Conservation (phyloP, 1,284 basidiomycete genomes). For the Cryptococcus maquisensis region DNA sequence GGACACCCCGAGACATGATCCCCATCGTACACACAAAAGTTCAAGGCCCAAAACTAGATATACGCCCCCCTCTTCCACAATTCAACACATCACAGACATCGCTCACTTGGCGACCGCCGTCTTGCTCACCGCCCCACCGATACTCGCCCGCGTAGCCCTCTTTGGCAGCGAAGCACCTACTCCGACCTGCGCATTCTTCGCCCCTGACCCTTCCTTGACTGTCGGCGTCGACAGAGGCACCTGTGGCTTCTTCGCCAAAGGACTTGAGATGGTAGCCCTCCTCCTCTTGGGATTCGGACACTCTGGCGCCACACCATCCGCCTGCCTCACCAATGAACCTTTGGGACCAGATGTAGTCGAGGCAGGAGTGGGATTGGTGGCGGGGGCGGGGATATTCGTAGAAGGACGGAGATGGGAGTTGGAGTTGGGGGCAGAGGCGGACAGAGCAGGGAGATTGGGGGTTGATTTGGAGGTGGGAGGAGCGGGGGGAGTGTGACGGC, state of each 20-base stretch:
- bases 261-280: constrained; percentile 31
- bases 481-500: constrained; percentile 6
- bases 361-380: not conserved
- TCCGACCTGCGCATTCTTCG: not conserved
- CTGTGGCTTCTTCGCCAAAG: constrained; percentile 9
- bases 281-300: constrained; percentile 41
- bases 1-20: no score
- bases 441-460: constrained; percentile 23
- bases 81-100: not conserved
- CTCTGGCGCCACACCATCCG: constrained; percentile 33
- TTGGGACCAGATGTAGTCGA: constrained; percentile 9
- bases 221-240: not conserved
- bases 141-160: constrained; percentile 20
- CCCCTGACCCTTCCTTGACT: not conserved
- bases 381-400: not conserved
- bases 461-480: constrained; percentile 27
- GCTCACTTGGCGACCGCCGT: not conserved
- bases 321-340: constrained; percentile 32
- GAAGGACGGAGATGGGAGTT: constrained; percentile 4
- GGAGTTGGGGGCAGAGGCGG: constrained; percentile 9
- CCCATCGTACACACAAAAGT: not conserved
- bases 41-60: not conserved
- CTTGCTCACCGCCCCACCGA: constrained; percentile 7
- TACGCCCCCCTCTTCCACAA: not conserved
- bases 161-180: constrained; percentile 8